phyloP scores from a whole-genome alignment of 352 stramenopile species.

The Hyaloperonospora brassicae region DNA sequence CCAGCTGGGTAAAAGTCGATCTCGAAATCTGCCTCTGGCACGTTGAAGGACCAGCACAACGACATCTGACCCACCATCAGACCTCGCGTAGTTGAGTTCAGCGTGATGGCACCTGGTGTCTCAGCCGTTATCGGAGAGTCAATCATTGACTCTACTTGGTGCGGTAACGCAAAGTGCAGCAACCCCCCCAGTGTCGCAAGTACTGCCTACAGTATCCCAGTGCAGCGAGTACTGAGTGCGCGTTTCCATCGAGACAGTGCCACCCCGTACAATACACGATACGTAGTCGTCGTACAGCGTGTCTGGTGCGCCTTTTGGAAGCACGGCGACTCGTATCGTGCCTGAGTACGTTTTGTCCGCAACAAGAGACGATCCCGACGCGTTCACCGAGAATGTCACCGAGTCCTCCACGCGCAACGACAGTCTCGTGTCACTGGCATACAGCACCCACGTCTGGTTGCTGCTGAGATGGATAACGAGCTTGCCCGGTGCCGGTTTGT shows the following conservation, averaged over 20 bases:
- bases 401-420: constrained; percentile 4
- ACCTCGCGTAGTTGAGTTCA: constrained; percentile 47
- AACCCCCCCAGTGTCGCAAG: constrained; percentile 35
- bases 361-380: constrained; percentile 25
- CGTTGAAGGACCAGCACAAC: constrained; percentile 32
- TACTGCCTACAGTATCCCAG: constrained; percentile 41
- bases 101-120: constrained; percentile 19
- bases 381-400: constrained; percentile 22
- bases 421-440: constrained; percentile 23
- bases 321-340: constrained; percentile 42
- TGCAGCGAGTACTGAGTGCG: constrained; percentile 51
- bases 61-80: constrained; percentile 39
- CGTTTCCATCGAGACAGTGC: constrained; percentile 31
- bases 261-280: constrained; percentile 46
- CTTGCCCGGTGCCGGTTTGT: constrained; percentile 33
- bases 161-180: constrained; percentile 57
- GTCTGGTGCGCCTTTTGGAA: constrained; percentile 17
- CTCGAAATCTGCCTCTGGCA: constrained; percentile 36
- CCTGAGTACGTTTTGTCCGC: constrained; percentile 29
- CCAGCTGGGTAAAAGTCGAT: constrained; percentile 41
- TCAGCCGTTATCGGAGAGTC: constrained; percentile 10
- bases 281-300: constrained; percentile 44
- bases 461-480: constrained; percentile 44
- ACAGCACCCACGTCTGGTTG: constrained; percentile 64
- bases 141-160: constrained; percentile 41